Conservation (phyloP, 129 eudicot species). For the Centaurea solstitialis region DNA sequence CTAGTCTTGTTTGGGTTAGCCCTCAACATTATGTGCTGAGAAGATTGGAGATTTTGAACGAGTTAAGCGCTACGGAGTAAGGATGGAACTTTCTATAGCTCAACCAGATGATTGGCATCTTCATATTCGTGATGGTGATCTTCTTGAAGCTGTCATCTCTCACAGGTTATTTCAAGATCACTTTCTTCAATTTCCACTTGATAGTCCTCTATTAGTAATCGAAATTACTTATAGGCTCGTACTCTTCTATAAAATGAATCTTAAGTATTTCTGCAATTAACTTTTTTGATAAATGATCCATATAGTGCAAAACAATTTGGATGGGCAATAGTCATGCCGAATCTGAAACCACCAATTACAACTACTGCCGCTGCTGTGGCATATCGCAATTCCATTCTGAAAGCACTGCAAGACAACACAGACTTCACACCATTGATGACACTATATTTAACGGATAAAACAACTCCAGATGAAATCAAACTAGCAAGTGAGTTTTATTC, state of each 20-base stretch:
- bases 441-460: conserved; percentile 83
- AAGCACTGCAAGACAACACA: conserved; percentile 57
- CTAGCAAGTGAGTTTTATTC: conserved; percentile 73
- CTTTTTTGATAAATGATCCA: conserved; percentile 11
- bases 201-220: background rate
- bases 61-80: conserved; percentile 30
- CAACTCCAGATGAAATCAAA: conserved; percentile 83
- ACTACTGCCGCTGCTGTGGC: conserved; percentile 76
- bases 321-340: conserved; percentile 96
- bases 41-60: conserved; percentile 26
- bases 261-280: background rate
- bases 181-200: conserved; percentile 14
- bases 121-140: conserved; percentile 97
- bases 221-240: background rate
- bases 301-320: conserved; percentile 78
- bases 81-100: conserved; percentile 80
- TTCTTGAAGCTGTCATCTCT: conserved; percentile 80
- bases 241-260: background rate
- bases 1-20: conserved; percentile 37
- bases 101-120: conserved; percentile 99
- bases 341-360: conserved; percentile 86
- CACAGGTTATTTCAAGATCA: conserved; percentile 55
- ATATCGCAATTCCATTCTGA: conserved; percentile 68
- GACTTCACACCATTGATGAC: conserved; percentile 95
- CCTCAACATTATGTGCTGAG: conserved; percentile 29